phyloP scores from a whole-genome alignment of 306 rosid genomes.

The Astragalus glycyphyllos region DNA sequence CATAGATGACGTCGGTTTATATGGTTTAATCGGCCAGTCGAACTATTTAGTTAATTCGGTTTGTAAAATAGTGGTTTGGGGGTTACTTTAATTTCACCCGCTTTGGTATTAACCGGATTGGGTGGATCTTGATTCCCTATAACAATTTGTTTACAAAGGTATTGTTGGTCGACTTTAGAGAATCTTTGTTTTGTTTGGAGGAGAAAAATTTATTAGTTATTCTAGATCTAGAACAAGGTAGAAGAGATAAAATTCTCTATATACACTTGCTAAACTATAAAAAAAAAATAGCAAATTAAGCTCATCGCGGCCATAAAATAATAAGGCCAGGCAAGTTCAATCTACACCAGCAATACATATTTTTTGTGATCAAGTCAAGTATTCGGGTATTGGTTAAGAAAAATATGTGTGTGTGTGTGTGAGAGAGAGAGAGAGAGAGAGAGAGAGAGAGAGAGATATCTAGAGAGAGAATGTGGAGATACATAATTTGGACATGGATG shows the following conservation, averaged over 20 bases:
- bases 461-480: constrained; percentile 31
- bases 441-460: too few species aligned
- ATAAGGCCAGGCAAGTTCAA: background rate
- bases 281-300: background rate
- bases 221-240: constrained; percentile 37
- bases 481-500: constrained; percentile 36
- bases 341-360: background rate
- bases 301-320: background rate
- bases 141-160: constrained; percentile 40
- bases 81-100: constrained; percentile 28
- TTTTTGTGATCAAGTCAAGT: background rate
- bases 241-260: background rate
- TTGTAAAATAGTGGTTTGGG: constrained; percentile 25
- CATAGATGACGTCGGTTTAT: too few species aligned
- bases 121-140: constrained; percentile 40
- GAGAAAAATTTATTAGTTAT: constrained; percentile 37
- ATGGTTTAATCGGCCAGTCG: too few species aligned
- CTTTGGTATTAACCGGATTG: constrained; percentile 39
- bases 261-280: background rate
- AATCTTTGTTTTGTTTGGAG: constrained; percentile 64
- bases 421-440: background rate
- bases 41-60: too few species aligned
- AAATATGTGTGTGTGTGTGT: too few species aligned
- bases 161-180: constrained; percentile 51
- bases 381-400: background rate